Percentiles rank a stretch among this genome's conserved stretches.
phyloP scores from a whole-genome alignment of 306 rosid genomes.

The Psophocarpus tetragonolobus region DNA sequence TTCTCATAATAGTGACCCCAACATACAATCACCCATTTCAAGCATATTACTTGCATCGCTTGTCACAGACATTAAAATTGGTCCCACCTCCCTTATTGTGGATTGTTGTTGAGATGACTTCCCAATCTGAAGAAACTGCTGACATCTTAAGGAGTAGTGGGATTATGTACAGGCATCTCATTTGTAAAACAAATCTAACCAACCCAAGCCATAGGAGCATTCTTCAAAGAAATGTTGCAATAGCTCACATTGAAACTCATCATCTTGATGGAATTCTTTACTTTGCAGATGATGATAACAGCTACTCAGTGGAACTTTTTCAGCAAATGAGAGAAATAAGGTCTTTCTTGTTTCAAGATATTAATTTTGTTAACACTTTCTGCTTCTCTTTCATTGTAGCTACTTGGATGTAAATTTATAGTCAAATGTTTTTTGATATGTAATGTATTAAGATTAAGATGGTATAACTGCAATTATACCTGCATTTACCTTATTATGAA shows the following conservation, averaged over 20 bases:
- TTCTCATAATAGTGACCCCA: slow-evolving; percentile 82
- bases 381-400: slow-evolving; percentile 19
- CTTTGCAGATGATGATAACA: slow-evolving; percentile 79
- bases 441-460: not conserved
- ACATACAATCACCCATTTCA: slow-evolving; percentile 59
- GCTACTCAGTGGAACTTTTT: slow-evolving; percentile 65
- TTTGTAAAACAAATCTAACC: slow-evolving; percentile 64
- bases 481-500: not conserved
- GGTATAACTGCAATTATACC: not conserved
- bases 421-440: not conserved
- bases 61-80: slow-evolving; percentile 65
- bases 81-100: slow-evolving; percentile 73
- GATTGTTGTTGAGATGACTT: slow-evolving; percentile 84
- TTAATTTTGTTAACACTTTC: slow-evolving; percentile 2
- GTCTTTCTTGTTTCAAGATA: slow-evolving; percentile 43
- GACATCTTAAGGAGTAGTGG: slow-evolving; percentile 73
- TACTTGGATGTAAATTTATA: not conserved
- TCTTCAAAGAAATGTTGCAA: slow-evolving; percentile 75
- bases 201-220: slow-evolving; percentile 51
- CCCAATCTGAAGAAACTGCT: slow-evolving; percentile 83
- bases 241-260: slow-evolving; percentile 83
- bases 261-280: slow-evolving; percentile 81
- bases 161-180: slow-evolving; percentile 80
- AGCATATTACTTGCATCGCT: slow-evolving; percentile 69
- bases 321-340: slow-evolving; percentile 86